Base-by-base conservation (phyloP, 352 stramenopile species). In the Globisporangium heterothallicum region DNA sequence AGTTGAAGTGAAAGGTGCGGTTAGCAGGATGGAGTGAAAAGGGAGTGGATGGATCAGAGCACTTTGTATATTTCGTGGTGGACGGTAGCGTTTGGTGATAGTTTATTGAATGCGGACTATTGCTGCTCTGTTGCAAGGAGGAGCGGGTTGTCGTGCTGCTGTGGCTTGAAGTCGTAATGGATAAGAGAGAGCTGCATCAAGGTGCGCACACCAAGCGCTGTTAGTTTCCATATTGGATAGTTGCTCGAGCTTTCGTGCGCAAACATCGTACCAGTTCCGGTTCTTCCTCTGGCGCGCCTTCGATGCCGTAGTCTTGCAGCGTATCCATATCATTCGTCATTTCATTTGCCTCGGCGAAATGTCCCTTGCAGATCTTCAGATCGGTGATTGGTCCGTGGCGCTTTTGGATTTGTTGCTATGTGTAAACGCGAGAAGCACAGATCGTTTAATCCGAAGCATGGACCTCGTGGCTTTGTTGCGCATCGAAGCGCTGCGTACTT, bases 81-180 rank as follows among this genome's bases (percentile, higher is more conserved):
- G n/a, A n/a, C n/a, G n/a, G n/a, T n/a, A n/a, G n/a, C n/a, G n/a
- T n/a, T 36, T 36, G 30, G 6, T 36, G 16, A 8, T 36, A 8
- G 30, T 8, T 22, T 45, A n/a, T 6, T 32, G 25, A 21, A 3
- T 32, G 7, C 2, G 29, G 16, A 25, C 65, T 63, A 74, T 12
- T 64, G 61, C 35, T 74, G 58, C 50, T 78, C 68, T 21, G 63
- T 68, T 6, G 61, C 67, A 38, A 83, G 64, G 40, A 81, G 61
- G 26, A 86, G 53, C 27, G 71, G 66, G 44, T 85, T 78, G 58
- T 85, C 74, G 50, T 85, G 72, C 47, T 85, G 68, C 35, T 74
- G 62, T 13, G 71, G 74, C 59, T 79, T 83, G 49, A 86, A 86
- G 43, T 81, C 71, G 58, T 85, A 83, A 48, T 79, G 72, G 53